Base-by-base conservation (phyloP, 805 yeast species). In the Zygoascus flipseniorum region DNA sequence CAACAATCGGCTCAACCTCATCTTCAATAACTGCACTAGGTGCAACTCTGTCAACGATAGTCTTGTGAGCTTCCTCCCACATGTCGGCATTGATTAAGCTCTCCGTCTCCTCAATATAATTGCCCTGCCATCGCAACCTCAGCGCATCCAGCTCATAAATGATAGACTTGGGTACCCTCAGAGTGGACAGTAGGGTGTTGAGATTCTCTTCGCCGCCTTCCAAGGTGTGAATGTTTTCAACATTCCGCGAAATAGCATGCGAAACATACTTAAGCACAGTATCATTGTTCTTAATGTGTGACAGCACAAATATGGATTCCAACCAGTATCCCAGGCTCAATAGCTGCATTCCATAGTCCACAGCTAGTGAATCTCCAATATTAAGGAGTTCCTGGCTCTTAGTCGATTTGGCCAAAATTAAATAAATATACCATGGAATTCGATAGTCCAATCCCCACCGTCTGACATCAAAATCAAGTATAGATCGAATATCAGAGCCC, bases 21-120 rank as follows among this genome's bases (percentile, higher is more conserved):
- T 77, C 76, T n/a, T 77, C 72, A 14, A 83, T 76, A 1, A 90
- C 79, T 2, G 83, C 77, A 13, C 68, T 65, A 8, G 98, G 98
- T 0, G 92, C 98, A 31, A 89, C 84, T 2, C 73, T 65, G 0
- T 70, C 63, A 8, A 82, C 60, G 3, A 87, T 68, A 0, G 80
- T 69, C 1, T 69, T 64, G 61, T 87, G 93, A 0, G 96, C 96
- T 42, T 79, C 81, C 0, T 68, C 72, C 71, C 78, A 79, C 49
- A 76, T 65, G 10, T 71, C 73, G 0, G 96, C 96, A 11, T 72
- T 74, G 0, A 88, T 68, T 47, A 85, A 75, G 31, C 83, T 79
- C 47, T 75, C 72, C 1, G 83, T 81, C 59, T 88, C 89, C 14
- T 76, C 71, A 69, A 82, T 73, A 58, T 72, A 76, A 49, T 85